A percentile compares a stretch with the other conserved stretches of the same genome.
phyloP scores from a whole-genome alignment of 352 stramenopile genomes.

The Globisporangium rhizosaccharum region DNA sequence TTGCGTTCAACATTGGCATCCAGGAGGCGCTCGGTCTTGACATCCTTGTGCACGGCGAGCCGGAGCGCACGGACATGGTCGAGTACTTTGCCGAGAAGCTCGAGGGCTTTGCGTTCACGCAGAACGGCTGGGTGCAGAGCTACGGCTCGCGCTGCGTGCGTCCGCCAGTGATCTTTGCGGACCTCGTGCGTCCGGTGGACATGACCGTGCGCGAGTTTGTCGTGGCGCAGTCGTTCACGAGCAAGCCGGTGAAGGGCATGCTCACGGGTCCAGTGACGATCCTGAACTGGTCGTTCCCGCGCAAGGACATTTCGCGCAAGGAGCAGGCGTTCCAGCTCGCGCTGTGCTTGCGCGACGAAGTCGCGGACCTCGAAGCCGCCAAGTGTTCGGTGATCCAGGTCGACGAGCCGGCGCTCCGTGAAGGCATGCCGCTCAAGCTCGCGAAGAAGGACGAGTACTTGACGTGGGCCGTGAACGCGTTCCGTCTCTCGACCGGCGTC shows the following conservation, averaged over 20 bases:
- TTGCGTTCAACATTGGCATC: constrained; percentile 88
- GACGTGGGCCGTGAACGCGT: constrained; percentile 76
- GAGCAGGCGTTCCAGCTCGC: constrained; percentile 88
- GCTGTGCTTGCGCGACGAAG: constrained; percentile 87
- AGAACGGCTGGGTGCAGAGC: constrained; percentile 93
- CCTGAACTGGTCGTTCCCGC: constrained; percentile 94
- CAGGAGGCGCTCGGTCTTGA: constrained; percentile 90
- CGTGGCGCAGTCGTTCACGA: constrained; percentile 86
- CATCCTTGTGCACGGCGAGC: constrained; percentile 92
- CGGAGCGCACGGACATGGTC: constrained; percentile 93
- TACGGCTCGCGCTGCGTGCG: constrained; percentile 91
- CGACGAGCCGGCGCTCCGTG: constrained; percentile 89
- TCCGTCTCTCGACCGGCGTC: constrained; percentile 84
- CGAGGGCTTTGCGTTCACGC: constrained; percentile 88
- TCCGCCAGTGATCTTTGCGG: constrained; percentile 88
- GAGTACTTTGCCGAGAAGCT: constrained; percentile 94
- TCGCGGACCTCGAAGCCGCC: constrained; percentile 85
- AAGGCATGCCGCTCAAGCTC: constrained; percentile 88
- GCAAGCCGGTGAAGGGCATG: constrained; percentile 92
- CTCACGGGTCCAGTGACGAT: constrained; percentile 92
- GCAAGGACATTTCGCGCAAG: constrained; percentile 87
- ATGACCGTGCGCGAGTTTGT: constrained; percentile 92
- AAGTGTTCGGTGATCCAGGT: constrained; percentile 90
- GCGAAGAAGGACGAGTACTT: constrained; percentile 83
- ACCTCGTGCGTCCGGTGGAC: constrained; percentile 73